Evolutionary conservation across 164 flowering plant species (phyloP).

Genomic region (Echeveria elegans): DNA sequence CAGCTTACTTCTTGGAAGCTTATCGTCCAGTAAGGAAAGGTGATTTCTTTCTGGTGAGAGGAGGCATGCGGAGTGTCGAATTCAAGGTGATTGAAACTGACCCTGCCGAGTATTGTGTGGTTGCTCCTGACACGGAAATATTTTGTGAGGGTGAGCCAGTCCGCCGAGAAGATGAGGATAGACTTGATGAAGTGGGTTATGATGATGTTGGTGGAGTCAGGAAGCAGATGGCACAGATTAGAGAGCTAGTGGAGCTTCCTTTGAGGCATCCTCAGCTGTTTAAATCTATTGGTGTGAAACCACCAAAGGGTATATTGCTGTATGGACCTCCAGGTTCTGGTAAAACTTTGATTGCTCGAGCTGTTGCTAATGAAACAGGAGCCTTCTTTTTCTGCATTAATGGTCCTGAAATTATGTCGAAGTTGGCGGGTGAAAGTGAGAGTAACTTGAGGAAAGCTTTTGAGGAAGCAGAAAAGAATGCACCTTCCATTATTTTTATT

Average conservation of each 20-base stretch:
- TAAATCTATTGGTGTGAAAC: conserved; percentile 34
- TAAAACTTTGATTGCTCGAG: conserved; percentile 31
- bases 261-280: conserved; percentile 33
- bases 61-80: conserved; percentile 38
- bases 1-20: conserved; percentile 34
- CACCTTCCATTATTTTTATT: conserved; percentile 31
- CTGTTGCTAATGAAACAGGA: conserved; percentile 36
- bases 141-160: conserved; percentile 37
- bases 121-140: conserved; percentile 35
- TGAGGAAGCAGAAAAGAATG: conserved; percentile 35
- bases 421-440: conserved; percentile 37
- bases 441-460: conserved; percentile 35
- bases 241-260: conserved; percentile 34
- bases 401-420: conserved; percentile 38
- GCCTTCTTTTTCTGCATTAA: conserved; percentile 35
- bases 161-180: conserved; percentile 29
- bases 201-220: conserved; percentile 36
- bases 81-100: conserved; percentile 37
- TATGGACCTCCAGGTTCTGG: conserved; percentile 40
- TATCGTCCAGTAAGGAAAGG: conserved; percentile 36
- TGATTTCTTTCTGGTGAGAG: conserved; percentile 30
- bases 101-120: conserved; percentile 34
- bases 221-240: conserved; percentile 36
- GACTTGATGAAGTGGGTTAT: conserved; percentile 31
- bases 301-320: conserved; percentile 33